phyloP scores from a whole-genome alignment of 805 yeast species.

The Nakazawaea ishiwadae region DNA sequence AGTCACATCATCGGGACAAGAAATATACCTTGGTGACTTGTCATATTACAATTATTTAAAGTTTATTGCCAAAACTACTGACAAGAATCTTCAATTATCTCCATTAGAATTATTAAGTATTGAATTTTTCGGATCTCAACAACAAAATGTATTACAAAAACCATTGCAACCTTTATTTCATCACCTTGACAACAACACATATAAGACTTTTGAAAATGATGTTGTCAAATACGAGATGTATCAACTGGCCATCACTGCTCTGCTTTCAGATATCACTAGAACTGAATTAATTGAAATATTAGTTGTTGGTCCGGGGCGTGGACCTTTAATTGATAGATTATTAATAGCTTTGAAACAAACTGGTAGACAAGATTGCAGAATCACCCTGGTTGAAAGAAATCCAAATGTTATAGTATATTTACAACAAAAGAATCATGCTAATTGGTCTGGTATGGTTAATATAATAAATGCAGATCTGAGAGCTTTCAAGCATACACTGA shows the following conservation, averaged over 20 bases:
- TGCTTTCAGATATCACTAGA: slow-evolving; percentile 27
- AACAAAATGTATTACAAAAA: slow-evolving; percentile 22
- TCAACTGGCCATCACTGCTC: slow-evolving; percentile 55
- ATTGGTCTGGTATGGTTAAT: slow-evolving; percentile 50
- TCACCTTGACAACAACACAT: slow-evolving; percentile 54
- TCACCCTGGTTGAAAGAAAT: slow-evolving; percentile 72
- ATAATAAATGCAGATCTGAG: slow-evolving; percentile 60
- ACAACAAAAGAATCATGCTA: slow-evolving; percentile 38
- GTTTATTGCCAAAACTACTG: slow-evolving; percentile 17
- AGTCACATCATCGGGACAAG: no score
- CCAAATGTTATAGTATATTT: slow-evolving; percentile 51
- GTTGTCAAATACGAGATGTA: slow-evolving; percentile 63
- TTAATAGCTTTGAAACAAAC: slow-evolving; percentile 34
- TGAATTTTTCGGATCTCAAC: slow-evolving; percentile 13
- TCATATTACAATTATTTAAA: slow-evolving; percentile 26
- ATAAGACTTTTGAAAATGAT: slow-evolving; percentile 71
- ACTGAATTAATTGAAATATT: slow-evolving; percentile 34
- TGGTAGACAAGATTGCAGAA: slow-evolving; percentile 20
- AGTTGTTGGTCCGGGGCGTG: slow-evolving; percentile 86
- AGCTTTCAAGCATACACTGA: slow-evolving; percentile 20
- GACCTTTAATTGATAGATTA: slow-evolving; percentile 64
- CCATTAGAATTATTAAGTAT: slow-evolving; percentile 24
- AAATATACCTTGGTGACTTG: slow-evolving; percentile 22
- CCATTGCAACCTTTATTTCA: slow-evolving; percentile 74
- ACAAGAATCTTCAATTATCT: slow-evolving; percentile 21